Evolutionary conservation across 2,329 filamentous ascomycete species (phyloP).

Genomic region (Colletotrichum truncatum): DNA sequence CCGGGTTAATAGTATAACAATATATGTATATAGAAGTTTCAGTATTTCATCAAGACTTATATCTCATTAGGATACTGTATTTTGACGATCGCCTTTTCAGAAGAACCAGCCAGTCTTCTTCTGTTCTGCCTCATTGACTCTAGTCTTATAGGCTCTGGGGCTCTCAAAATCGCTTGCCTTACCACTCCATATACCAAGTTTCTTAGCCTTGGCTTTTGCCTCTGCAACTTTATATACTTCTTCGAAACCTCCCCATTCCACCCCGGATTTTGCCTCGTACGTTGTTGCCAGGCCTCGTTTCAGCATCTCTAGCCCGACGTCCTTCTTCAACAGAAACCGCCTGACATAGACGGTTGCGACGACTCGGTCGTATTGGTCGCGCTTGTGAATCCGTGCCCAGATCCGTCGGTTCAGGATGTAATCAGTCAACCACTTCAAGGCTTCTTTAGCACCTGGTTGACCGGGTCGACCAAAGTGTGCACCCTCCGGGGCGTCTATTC

Average conservation of each 20-base stretch:
- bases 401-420: slow-evolving; percentile 80
- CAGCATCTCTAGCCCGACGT: slow-evolving; percentile 92
- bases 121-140: slow-evolving; percentile 43
- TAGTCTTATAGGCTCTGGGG: slow-evolving; percentile 85
- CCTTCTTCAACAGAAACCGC: slow-evolving; percentile 72
- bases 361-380: slow-evolving; percentile 92
- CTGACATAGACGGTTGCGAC: slow-evolving; percentile 87
- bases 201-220: slow-evolving; percentile 70
- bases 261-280: slow-evolving; percentile 91
- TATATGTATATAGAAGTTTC: too few relatives aligned
- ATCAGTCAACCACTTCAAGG: slow-evolving; percentile 79
- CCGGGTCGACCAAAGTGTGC: slow-evolving; percentile 91
- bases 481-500: slow-evolving; percentile 91
- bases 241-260: slow-evolving; percentile 83
- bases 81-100: neutral
- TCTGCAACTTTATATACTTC: slow-evolving; percentile 73
- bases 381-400: slow-evolving; percentile 81
- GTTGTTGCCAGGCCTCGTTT: slow-evolving; percentile 85
- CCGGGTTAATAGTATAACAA: too few relatives aligned
- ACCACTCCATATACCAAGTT: slow-evolving; percentile 79
- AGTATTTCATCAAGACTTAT: neutral
- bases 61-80: neutral
- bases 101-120: slow-evolving; percentile 25
- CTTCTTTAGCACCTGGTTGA: slow-evolving; percentile 86
- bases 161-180: slow-evolving; percentile 76